These are phyloP conservation scores for Xylaria sp. DNA, from an alignment of 2,329 filamentous ascomycete genomes.

Conservation along the genomic window DNA sequence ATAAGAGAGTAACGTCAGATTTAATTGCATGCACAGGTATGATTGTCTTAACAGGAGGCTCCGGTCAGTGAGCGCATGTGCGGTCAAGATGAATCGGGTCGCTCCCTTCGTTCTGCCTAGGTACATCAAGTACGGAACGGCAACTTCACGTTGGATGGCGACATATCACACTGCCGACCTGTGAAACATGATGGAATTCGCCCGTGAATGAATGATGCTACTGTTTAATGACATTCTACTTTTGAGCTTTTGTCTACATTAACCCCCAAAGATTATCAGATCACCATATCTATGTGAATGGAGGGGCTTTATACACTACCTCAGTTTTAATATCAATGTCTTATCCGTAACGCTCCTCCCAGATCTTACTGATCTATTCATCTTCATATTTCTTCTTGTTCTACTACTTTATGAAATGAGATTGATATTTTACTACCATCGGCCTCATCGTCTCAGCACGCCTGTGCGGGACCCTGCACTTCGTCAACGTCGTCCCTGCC, in stretches of 20 bases:
- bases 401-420: neutral
- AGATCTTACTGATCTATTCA: neutral
- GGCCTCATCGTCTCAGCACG: neutral
- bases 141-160: neutral
- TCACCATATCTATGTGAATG: slow-evolving; percentile 6
- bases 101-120: slow-evolving; percentile 2
- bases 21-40: slow-evolving; percentile 16
- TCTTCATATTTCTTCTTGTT: neutral
- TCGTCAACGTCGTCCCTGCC: neutral
- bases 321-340: slow-evolving; percentile 1
- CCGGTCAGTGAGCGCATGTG: too few species aligned
- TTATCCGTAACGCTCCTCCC: neutral
- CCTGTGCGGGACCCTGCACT: slow-evolving; percentile 1
- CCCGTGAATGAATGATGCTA: neutral
- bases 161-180: neutral
- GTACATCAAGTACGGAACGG: neutral
- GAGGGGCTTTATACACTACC: neutral
- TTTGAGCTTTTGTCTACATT: neutral
- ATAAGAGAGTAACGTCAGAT: slow-evolving; percentile 13
- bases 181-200: neutral
- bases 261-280: neutral
- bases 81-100: neutral
- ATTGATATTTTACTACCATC: neutral
- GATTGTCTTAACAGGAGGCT: neutral
- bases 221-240: neutral